Base-by-base conservation (phyloP, 2,329 filamentous ascomycete genomes). In the Ophiostoma angusticollis region DNA sequence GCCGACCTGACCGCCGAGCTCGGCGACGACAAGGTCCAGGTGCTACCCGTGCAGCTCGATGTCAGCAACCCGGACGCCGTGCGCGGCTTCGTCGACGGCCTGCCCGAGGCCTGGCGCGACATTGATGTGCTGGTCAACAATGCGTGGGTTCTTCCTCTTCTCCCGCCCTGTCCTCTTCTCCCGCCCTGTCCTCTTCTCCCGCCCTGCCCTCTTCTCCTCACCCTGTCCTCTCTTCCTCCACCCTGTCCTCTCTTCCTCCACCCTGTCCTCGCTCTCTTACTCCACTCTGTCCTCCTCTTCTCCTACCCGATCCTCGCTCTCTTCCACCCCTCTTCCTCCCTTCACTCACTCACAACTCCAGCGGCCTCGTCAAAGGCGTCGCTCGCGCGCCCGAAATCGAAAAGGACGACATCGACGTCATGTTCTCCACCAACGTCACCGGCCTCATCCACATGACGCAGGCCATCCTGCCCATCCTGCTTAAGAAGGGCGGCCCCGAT, bases 381-480 rank as follows among this genome's bases (percentile, higher is more conserved):
- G 89, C 84, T 35, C 77, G 81, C 55, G 85, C 86, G 1, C 87
- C 87, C 14, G 73, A 84, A 29, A 95, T 98, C 55, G 70, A 68
- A 13, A 70, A 83, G 52, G 78, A 79, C 42, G 89, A 98, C 62
- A 81, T 95, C 51, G 70, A 81, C 51, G 54, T 78, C 57, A 95
- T 96, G 86, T 84, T 95, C 56, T 64, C 73, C 33, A 96, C 91
- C 42, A 98, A 98, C 58, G 87, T 96, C 37, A 91, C 82, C 2
- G 91, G 91, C 21, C 69, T 98, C 24, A 91, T 98, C 65, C 84
- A 89, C 67, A 84, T 96, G 81, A 96, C 91, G 1, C 91, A 98
- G 67, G 84, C 84, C 32, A 68, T 95, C 30, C 61, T 96, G 14
- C 77, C 83, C 37, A 78, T 86, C 56, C 93, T 87, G 69, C 80